phyloP scores from a whole-genome alignment of 306 rosid genomes.

The Cucurbita argyrosperma region DNA sequence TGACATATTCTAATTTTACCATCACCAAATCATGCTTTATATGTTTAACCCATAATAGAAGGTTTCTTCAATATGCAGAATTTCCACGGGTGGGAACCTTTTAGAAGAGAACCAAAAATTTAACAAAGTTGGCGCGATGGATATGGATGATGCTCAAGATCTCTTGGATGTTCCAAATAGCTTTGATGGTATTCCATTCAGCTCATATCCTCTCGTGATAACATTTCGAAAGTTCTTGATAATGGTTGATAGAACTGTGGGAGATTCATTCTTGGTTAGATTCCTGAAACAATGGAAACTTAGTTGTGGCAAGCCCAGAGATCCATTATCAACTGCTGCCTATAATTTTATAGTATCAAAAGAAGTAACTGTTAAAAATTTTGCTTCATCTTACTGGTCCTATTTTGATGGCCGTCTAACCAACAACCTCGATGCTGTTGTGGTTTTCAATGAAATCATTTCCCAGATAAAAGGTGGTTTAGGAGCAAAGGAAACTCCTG shows the following conservation, averaged over 20 bases:
- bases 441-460: constrained; percentile 44
- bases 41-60: neutral
- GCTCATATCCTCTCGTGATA: constrained; percentile 46
- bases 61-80: constrained; percentile 17
- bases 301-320: constrained; percentile 7
- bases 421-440: constrained; percentile 31
- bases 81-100: constrained; percentile 11
- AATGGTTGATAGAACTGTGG: constrained; percentile 64
- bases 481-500: constrained; percentile 9
- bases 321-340: constrained; percentile 13
- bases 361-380: constrained; percentile 38
- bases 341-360: constrained; percentile 29
- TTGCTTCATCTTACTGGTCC: constrained; percentile 45
- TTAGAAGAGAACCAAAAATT: constrained; percentile 2
- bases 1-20: neutral
- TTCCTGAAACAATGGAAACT: constrained; percentile 9
- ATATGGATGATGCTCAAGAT: constrained; percentile 18
- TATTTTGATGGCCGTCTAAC: constrained; percentile 24
- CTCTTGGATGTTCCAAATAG: constrained; percentile 31
- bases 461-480: constrained; percentile 48
- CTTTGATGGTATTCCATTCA: constrained; percentile 25
- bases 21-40: neutral
- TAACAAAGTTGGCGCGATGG: constrained; percentile 11
- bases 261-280: constrained; percentile 45
- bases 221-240: constrained; percentile 45